A percentile compares a stretch with the other conserved stretches of the same genome.
Evolutionary conservation across 441 rosid genomes (phyloP).

Genomic region (Gossypium lobatum): DNA sequence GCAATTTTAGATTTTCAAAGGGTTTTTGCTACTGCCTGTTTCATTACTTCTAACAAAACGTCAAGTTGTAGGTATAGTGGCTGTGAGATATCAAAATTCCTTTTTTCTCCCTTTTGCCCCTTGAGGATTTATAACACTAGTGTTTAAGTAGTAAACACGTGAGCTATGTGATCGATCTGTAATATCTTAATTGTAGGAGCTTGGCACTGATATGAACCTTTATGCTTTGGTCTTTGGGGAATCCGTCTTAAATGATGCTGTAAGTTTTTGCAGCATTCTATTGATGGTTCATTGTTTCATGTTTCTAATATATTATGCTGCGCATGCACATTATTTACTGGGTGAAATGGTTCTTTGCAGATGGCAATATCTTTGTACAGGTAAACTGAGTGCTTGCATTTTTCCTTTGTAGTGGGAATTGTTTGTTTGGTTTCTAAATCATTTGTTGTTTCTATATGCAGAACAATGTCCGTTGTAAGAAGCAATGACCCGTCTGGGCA

Average conservation of each 20-base stretch:
- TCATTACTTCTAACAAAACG: neutral
- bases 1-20: neutral
- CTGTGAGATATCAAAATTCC: neutral
- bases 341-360: slow-evolving; percentile 33
- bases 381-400: slow-evolving; percentile 33
- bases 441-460: slow-evolving; percentile 38
- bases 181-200: slow-evolving; percentile 58
- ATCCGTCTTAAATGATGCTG: slow-evolving; percentile 97
- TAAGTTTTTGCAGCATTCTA: slow-evolving; percentile 40
- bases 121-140: neutral
- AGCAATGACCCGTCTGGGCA: slow-evolving; percentile 59
- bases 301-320: neutral
- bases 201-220: slow-evolving; percentile 88
- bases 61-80: neutral
- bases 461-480: slow-evolving; percentile 91
- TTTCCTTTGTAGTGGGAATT: slow-evolving; percentile 8
- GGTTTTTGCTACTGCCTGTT: neutral
- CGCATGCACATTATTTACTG: slow-evolving; percentile 19
- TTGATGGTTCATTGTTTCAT: neutral
- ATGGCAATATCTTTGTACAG: slow-evolving; percentile 98
- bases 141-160: neutral
- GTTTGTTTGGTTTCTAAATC: slow-evolving; percentile 23
- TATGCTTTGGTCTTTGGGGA: slow-evolving; percentile 99
- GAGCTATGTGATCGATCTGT: neutral
- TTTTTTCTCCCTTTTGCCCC: neutral